Percentiles rank a stretch among this genome's conserved stretches.
Conservation (phyloP, 2,329 filamentous ascomycete genomes). For the Metarhizium anisopliae region DNA sequence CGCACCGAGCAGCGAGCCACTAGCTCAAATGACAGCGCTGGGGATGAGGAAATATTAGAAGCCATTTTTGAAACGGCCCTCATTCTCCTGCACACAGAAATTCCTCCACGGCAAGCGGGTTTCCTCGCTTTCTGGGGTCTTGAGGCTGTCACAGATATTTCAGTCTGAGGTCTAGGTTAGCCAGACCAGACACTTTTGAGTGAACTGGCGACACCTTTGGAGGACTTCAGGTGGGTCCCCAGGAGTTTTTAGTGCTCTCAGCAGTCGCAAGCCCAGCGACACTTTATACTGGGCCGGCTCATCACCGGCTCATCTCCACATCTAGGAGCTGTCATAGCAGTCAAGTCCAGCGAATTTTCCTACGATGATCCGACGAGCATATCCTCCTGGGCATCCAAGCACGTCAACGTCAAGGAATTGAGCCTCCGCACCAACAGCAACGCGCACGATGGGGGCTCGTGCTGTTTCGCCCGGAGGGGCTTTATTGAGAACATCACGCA, state of each 20-base stretch:
- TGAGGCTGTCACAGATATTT: slow-evolving; percentile 7
- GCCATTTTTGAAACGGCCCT: slow-evolving; percentile 35
- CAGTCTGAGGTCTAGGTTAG: slow-evolving; percentile 4
- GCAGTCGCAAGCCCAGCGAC: slow-evolving; percentile 1
- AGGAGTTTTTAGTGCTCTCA: not conserved
- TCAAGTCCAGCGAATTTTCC: slow-evolving; percentile 20
- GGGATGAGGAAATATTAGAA: slow-evolving; percentile 41
- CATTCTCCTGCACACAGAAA: slow-evolving; percentile 11
- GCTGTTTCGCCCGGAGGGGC: slow-evolving; percentile 51
- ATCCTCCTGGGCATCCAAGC: slow-evolving; percentile 4
- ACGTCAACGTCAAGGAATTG: slow-evolving; percentile 16
- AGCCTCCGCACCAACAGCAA: slow-evolving; percentile 18
- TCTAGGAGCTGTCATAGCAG: slow-evolving; percentile 1
- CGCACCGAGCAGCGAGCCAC: slow-evolving; percentile 72
- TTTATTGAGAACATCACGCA: slow-evolving; percentile 75
- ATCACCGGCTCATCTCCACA: slow-evolving; percentile 20
- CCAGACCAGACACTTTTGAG: not conserved
- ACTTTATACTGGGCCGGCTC: slow-evolving; percentile 14
- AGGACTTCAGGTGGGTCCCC: not conserved
- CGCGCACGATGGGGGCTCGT: slow-evolving; percentile 22
- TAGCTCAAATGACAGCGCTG: slow-evolving; percentile 71
- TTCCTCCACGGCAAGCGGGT: not conserved
- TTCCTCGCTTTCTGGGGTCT: not conserved
- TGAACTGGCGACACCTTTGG: not conserved
- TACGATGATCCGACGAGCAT: not conserved